Percentiles rank a stretch among this genome's conserved stretches.
Evolutionary conservation across 2,329 filamentous ascomycete species (phyloP).

Genomic region (Colletotrichum trifolii): DNA sequence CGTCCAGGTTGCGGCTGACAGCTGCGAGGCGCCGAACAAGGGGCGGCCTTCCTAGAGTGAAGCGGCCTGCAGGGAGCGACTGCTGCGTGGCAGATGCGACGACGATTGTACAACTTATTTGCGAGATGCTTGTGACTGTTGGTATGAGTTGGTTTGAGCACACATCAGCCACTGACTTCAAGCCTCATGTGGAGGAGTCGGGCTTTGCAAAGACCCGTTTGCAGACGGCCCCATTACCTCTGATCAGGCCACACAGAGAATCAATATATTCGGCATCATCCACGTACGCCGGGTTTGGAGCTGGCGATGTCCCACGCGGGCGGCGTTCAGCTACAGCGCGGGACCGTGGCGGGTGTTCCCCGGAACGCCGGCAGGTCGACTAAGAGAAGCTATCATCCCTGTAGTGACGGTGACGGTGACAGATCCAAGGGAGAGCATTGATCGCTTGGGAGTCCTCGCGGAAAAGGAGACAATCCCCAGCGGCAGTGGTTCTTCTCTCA

Average conservation of each 20-base stretch:
- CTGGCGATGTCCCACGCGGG: background rate
- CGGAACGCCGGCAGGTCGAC: conserved; percentile 18
- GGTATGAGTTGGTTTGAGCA: no score
- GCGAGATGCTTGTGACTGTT: no score
- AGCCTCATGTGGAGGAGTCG: no score
- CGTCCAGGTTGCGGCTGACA: conserved; percentile 24
- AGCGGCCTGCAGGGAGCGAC: conserved; percentile 22
- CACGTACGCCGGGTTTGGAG: no score
- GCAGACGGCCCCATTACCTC: no score
- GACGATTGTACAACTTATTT: no score
- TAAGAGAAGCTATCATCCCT: conserved; percentile 27
- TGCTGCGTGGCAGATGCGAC: conserved; percentile 3
- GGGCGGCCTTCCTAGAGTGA: conserved; percentile 6
- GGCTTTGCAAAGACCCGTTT: no score
- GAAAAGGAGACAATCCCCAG: conserved; percentile 21
- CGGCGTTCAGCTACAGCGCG: conserved; percentile 7
- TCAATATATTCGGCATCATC: no score
- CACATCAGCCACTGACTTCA: no score
- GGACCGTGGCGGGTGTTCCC: conserved; percentile 27
- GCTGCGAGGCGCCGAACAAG: conserved; percentile 14
- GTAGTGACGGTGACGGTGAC: conserved; percentile 17
- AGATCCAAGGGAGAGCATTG: conserved; percentile 28
- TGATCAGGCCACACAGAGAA: no score
- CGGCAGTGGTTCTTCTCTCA: conserved; percentile 4
- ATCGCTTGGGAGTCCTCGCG: conserved; percentile 22